Percentiles rank a stretch among this genome's conserved stretches.
These are phyloP conservation scores for Talaromyces adpressus DNA, from an alignment of 495 filamentous ascomycete genomes.

Conservation along the genomic window DNA sequence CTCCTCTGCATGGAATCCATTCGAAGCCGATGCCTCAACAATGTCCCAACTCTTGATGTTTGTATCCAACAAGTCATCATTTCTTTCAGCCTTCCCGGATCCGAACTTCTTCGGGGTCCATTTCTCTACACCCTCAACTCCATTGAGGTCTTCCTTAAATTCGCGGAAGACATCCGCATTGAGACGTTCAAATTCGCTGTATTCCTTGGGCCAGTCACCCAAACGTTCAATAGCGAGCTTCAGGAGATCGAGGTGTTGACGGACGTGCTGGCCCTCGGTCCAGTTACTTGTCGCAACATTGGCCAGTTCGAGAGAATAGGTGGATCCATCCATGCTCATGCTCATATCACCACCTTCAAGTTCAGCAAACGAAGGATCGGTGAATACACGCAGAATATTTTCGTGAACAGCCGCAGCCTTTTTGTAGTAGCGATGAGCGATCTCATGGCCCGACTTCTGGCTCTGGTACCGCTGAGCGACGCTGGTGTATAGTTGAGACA, in stretches of 20 bases:
- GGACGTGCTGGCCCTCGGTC: conserved; percentile 24
- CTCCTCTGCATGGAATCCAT: not conserved
- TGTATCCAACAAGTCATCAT: conserved; percentile 16
- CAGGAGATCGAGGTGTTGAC: conserved; percentile 29
- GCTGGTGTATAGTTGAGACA: conserved; percentile 32
- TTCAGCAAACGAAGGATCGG: conserved; percentile 27
- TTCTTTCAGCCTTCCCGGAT: conserved; percentile 19
- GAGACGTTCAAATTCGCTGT: conserved; percentile 24
- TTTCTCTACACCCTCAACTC: conserved; percentile 29
- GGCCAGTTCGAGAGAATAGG: conserved; percentile 11
- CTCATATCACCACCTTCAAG: conserved; percentile 14
- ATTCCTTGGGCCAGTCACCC: conserved; percentile 36
- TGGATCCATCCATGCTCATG: conserved; percentile 11
- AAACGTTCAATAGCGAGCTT: conserved; percentile 33
- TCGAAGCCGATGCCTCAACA: not conserved
- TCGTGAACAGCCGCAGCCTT: conserved; percentile 32
- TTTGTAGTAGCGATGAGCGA: conserved; percentile 34
- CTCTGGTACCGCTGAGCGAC: conserved; percentile 27
- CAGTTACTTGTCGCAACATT: conserved; percentile 8
- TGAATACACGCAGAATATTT: conserved; percentile 27
- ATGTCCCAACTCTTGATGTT: conserved; percentile 7
- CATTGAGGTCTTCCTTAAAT: conserved; percentile 21
- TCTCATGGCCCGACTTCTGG: conserved; percentile 24
- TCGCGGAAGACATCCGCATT: conserved; percentile 11
- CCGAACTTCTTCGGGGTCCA: conserved; percentile 33